These are phyloP conservation scores for Elsinoe arachidis DNA, from an alignment of 2,329 filamentous ascomycete species.

Conservation along the genomic window DNA sequence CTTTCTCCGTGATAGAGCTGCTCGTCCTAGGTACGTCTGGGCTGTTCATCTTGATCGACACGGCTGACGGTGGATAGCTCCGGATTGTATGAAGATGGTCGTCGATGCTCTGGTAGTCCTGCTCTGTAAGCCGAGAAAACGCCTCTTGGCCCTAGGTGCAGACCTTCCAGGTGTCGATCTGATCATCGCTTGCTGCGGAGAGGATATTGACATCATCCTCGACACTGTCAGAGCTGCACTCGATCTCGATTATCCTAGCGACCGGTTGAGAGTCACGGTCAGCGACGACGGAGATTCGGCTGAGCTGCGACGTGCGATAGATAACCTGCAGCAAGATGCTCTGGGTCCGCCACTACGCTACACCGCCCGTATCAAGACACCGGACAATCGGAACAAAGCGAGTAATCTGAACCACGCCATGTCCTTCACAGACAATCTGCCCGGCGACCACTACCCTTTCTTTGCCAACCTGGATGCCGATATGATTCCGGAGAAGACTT, in stretches of 20 bases:
- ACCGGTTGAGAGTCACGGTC: slow-evolving; percentile 31
- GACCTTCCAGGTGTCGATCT: slow-evolving; percentile 30
- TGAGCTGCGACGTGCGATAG: slow-evolving; percentile 29
- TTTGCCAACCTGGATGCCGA: slow-evolving; percentile 59
- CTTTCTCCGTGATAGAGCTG: not conserved
- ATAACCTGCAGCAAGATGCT: slow-evolving; percentile 28
- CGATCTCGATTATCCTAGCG: slow-evolving; percentile 34
- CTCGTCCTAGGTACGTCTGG: not conserved
- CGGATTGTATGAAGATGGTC: not conserved
- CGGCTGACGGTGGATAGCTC: not conserved
- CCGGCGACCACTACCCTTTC: slow-evolving; percentile 19
- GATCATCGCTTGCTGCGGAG: slow-evolving; percentile 37
- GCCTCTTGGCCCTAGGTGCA: not conserved
- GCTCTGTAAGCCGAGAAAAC: not conserved
- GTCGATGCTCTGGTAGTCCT: not conserved
- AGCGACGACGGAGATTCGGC: slow-evolving; percentile 33
- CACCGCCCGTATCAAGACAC: slow-evolving; percentile 35
- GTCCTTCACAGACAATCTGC: slow-evolving; percentile 18
- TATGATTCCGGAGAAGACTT: slow-evolving; percentile 56
- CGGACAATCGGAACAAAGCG: slow-evolving; percentile 37
- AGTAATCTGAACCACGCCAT: slow-evolving; percentile 54
- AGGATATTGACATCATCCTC: slow-evolving; percentile 34
- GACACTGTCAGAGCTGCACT: slow-evolving; percentile 33
- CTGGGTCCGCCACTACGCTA: slow-evolving; percentile 33
- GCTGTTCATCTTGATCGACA: not conserved